Evolutionary conservation across 208 protist species (phyloP).

Genomic region (Acanthamoeba royreba): DNA sequence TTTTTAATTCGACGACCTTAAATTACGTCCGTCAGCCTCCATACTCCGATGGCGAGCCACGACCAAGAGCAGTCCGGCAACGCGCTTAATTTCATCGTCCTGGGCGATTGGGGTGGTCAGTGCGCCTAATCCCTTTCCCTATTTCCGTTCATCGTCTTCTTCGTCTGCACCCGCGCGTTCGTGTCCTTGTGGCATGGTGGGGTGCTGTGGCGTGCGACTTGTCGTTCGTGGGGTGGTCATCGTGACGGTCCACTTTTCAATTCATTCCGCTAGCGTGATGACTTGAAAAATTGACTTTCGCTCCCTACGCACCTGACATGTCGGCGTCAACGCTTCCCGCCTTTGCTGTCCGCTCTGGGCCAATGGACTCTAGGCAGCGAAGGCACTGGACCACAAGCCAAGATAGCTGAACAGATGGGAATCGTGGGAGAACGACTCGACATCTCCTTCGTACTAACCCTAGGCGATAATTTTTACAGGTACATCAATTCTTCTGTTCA

Average conservation of each 20-base stretch:
- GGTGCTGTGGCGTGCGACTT: too few relatives aligned
- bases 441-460: slow-evolving; percentile 46
- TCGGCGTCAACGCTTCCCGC: too few relatives aligned
- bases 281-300: background rate
- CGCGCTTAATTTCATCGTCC: slow-evolving; percentile 33
- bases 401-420: slow-evolving; percentile 43
- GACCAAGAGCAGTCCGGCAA: background rate
- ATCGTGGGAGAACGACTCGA: background rate
- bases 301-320: background rate
- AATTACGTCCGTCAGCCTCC: too few relatives aligned
- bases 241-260: too few relatives aligned
- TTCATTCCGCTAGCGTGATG: background rate
- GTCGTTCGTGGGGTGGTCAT: too few relatives aligned
- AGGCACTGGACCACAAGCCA: background rate
- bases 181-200: too few relatives aligned
- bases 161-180: too few relatives aligned
- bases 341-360: too few relatives aligned
- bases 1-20: too few relatives aligned
- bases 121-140: background rate
- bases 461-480: slow-evolving; percentile 68
- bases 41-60: too few relatives aligned
- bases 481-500: background rate
- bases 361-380: background rate
- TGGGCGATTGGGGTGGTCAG: slow-evolving; percentile 58
- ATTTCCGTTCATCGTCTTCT: background rate